Base-by-base conservation (phyloP, 2,329 filamentous ascomycete species). In the Stemphylium lycopersici region DNA sequence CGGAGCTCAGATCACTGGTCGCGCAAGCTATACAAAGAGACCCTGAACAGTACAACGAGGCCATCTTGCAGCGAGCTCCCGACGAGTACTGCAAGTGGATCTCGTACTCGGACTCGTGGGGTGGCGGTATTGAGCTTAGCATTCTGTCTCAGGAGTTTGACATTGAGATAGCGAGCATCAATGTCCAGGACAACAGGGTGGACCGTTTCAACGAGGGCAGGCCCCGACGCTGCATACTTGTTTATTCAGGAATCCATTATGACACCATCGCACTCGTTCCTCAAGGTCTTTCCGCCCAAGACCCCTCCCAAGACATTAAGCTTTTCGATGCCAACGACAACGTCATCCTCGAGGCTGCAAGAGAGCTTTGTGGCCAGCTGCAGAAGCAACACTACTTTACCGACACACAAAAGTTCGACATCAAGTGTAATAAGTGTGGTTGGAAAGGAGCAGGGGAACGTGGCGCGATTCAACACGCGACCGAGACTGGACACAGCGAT, bases 171-270 rank as follows among this genome's bases (percentile, higher is more conserved):
- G 90, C 87, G 74, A 90, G 89, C 34, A 88, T 93, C 60, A 91
- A 96, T 71, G 91, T 96, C 2, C 82, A 88, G 65, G 84, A 85
- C 34, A 73, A 87, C 11, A 78, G 86, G 11, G 80, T 91, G 5
- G 88, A 91, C 66, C 84, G 84, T 4, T 96, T 93, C 76, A 96
- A 96, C 61, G 90, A 95, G 69, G 86, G 86, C 1, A 50, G 56
- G 48, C 74, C 79, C 31, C 84, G 83, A 36, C 83, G 91, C 6
- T 93, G 90, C 68, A 86, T 96, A 22, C 79, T 97, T 20, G 87
- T 96, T 0, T 97, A 96, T 76, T 93, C 90, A 0, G 92, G 92
- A 2, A 95, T 97, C 45, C 93, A 97, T 73, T 97, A 97, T 76
- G 93, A 97, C 75, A 88, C 90, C 6, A 88, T 97, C 55, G 91